Evolutionary conservation across 768 basidiomycete species (phyloP).

Genomic region (Boletellus emodensis): DNA sequence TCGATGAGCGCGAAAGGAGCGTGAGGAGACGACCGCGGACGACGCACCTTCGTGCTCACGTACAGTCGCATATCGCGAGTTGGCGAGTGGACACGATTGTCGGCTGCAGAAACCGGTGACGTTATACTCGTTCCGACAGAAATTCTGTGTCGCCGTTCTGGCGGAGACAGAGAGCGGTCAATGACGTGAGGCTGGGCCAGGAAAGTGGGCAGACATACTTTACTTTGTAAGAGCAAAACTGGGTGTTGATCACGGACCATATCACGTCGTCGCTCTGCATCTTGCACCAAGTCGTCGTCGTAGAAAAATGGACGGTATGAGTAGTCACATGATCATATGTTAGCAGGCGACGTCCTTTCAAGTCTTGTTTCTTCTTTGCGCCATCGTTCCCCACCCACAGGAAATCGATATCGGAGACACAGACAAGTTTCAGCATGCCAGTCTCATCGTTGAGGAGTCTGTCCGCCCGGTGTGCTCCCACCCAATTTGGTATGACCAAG

Average conservation of each 20-base stretch:
- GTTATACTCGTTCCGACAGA: conserved; percentile 98
- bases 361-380: neutral
- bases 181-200: conserved; percentile 2
- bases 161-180: neutral
- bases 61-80: conserved; percentile 97
- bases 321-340: conserved; percentile 9
- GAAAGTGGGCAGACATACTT: conserved; percentile 58
- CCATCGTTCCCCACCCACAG: too few species aligned
- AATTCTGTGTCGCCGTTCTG: conserved; percentile 94
- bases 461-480: too few species aligned
- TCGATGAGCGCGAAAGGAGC: neutral
- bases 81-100: conserved; percentile 96
- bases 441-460: too few species aligned
- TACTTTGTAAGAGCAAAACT: conserved; percentile 99
- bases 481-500: too few species aligned
- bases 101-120: conserved; percentile 93
- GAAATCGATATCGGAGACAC: too few species aligned
- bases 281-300: neutral
- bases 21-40: neutral
- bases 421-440: neutral
- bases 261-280: conserved; percentile 99
- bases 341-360: too few species aligned
- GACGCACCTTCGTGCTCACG: conserved; percentile 84
- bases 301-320: neutral
- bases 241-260: conserved; percentile 91